Percentiles rank a stretch among this genome's conserved stretches.
Conservation (phyloP, 805 yeast species). For the Ascoidea asiatica region DNA sequence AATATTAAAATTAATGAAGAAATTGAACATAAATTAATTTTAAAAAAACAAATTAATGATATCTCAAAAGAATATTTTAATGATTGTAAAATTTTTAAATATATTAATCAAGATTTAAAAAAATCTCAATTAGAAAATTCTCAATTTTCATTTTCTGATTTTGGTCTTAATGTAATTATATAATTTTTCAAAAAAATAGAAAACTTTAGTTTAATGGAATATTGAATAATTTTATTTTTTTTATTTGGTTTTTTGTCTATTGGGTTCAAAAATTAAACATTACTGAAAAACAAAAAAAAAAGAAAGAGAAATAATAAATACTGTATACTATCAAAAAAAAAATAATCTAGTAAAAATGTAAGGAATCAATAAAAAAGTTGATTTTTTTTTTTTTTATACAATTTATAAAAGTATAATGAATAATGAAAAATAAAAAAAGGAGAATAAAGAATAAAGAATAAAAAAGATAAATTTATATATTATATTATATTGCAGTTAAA, state of each 20-base stretch:
- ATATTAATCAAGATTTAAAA: too few species aligned
- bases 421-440: background rate
- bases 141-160: background rate
- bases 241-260: too few species aligned
- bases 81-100: background rate
- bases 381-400: too few species aligned
- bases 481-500: constrained; percentile 35
- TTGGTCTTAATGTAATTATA: background rate
- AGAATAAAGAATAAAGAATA: background rate
- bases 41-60: background rate
- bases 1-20: background rate
- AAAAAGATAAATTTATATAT: constrained; percentile 3
- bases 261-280: background rate
- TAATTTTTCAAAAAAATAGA: background rate
- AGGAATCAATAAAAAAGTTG: constrained; percentile 1
- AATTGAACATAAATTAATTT: background rate
- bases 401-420: background rate
- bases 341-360: background rate
- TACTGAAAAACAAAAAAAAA: background rate
- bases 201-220: background rate
- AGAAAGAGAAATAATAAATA: background rate
- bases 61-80: background rate
- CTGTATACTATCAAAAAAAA: too few species aligned
- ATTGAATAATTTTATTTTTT: background rate
- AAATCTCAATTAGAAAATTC: background rate